Base-by-base conservation (phyloP, 805 yeast genomes). In the Saturnispora besseyi region DNA sequence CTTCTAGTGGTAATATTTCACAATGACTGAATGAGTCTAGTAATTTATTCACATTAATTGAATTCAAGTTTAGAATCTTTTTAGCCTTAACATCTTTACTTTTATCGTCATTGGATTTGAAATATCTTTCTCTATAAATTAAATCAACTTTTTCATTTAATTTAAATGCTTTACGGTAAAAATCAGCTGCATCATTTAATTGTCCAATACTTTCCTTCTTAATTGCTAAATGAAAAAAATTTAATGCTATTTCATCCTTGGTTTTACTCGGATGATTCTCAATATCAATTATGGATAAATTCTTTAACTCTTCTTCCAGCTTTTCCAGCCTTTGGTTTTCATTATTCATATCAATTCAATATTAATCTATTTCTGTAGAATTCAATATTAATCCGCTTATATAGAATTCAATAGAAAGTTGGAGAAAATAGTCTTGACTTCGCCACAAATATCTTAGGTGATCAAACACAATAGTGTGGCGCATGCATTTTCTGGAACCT, bases 121-220 rank as follows among this genome's bases (percentile, higher is more conserved):
- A 71, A 12, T 78, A 65, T 45, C 73, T 72, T 54, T 77, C 73
- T 46, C 95, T 71, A 62, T 87, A 87, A 22, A 77, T 64, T 44
- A 75, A 67, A 60, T 89, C 96, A 5, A 89, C 89, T 50, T 74
- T 74, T 12, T 60, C 64, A 52, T 67, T 68, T n/a, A 80, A 63
- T 57, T 75, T 79, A 62, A 81, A 76, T 2, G 96, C 96, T 54
- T 74, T 72, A 53, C 95, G 70, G 64, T 89, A 89, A 55, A 68
- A 75, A 45, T 71, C 76, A 28, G 87, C 79, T 1, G 96, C 96
- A 59, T 88, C 96, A n/a, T 86, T 75, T 78, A 88, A 74, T 53
- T 79, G 70, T 0, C 96, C 96, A 45, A 72, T 76, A 32, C 75
- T 69, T 64, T 89, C 96, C 59, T 82, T 82, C 44, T 74, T 78